phyloP scores from a whole-genome alignment of 1,284 basidiomycete genomes.

The Sporisorium reilianum region DNA sequence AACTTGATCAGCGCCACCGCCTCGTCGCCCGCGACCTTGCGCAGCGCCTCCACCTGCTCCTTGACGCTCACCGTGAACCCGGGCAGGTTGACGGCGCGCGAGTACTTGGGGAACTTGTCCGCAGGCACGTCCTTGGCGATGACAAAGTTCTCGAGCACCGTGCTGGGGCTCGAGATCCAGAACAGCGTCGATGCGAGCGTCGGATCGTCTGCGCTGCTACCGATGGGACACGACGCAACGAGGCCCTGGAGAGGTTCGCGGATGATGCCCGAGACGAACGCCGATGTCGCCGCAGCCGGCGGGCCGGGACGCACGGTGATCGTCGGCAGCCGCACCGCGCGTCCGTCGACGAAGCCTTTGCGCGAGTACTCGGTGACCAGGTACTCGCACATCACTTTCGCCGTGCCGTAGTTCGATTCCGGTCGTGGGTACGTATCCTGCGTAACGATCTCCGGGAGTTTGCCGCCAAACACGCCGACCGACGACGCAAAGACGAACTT shows the following conservation, averaged over 20 bases:
- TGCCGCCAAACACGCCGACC: slow-evolving; percentile 50
- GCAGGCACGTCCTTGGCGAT: slow-evolving; percentile 45
- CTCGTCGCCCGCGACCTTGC: slow-evolving; percentile 42
- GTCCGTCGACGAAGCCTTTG: slow-evolving; percentile 50
- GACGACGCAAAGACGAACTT: slow-evolving; percentile 49
- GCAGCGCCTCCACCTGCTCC: slow-evolving; percentile 48
- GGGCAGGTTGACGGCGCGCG: slow-evolving; percentile 42
- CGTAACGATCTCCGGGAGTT: slow-evolving; percentile 42
- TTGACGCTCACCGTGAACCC: slow-evolving; percentile 51
- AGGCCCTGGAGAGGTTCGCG: slow-evolving; percentile 47
- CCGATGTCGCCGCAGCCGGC: slow-evolving; percentile 49
- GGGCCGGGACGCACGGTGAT: slow-evolving; percentile 48
- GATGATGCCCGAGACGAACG: slow-evolving; percentile 56
- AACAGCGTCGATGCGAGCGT: slow-evolving; percentile 23
- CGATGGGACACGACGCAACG: slow-evolving; percentile 49
- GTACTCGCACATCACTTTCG: slow-evolving; percentile 55
- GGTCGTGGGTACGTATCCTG: slow-evolving; percentile 42
- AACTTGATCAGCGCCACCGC: slow-evolving; percentile 50
- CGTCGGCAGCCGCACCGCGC: slow-evolving; percentile 46
- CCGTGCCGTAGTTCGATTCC: slow-evolving; percentile 52
- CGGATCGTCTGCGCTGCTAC: slow-evolving; percentile 34
- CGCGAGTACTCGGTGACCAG: slow-evolving; percentile 53
- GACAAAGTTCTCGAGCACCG: slow-evolving; percentile 48
- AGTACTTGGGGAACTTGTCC: slow-evolving; percentile 22
- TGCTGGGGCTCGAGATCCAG: slow-evolving; percentile 45